phyloP scores from a whole-genome alignment of 177 flowering plant genomes.

The Vitis hybrid region DNA sequence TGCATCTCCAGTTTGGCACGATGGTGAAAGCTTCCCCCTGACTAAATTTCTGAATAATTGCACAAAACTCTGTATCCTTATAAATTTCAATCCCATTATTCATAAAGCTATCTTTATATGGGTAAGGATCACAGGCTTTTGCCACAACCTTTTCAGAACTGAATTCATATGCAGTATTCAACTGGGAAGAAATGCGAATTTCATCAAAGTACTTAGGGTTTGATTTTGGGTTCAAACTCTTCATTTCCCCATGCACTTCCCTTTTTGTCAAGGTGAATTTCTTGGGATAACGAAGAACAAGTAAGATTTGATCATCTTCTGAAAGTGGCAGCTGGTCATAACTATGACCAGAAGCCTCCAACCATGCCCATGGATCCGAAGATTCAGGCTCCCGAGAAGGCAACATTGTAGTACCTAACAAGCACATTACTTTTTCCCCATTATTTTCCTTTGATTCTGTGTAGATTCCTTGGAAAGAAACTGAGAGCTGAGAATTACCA shows the following conservation, averaged over 20 bases:
- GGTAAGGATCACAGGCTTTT: constrained; percentile 73
- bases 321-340: constrained; percentile 47
- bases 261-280: constrained; percentile 45
- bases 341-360: constrained; percentile 29
- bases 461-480: constrained; percentile 75
- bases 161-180: constrained; percentile 50
- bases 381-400: constrained; percentile 67
- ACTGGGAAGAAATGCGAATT: constrained; percentile 53
- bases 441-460: constrained; percentile 51
- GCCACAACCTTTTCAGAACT: constrained; percentile 49
- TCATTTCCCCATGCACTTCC: constrained; percentile 65
- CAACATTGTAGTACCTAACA: constrained; percentile 65
- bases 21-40: constrained; percentile 40
- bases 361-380: constrained; percentile 61
- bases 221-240: constrained; percentile 55
- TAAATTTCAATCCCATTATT: constrained; percentile 40
- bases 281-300: constrained; percentile 67
- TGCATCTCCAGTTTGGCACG: constrained; percentile 86
- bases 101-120: constrained; percentile 43
- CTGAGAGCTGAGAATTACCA: constrained; percentile 43
- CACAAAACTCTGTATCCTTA: constrained; percentile 55
- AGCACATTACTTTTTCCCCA: constrained; percentile 70
- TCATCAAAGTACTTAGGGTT: constrained; percentile 68
- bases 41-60: constrained; percentile 40
- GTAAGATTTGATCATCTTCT: constrained; percentile 74